A percentile compares a stretch with the other conserved stretches of the same genome.
These are phyloP conservation scores for Heliosperma pusillum DNA, from an alignment of 148 eudicot genomes.

Conservation along the genomic window DNA sequence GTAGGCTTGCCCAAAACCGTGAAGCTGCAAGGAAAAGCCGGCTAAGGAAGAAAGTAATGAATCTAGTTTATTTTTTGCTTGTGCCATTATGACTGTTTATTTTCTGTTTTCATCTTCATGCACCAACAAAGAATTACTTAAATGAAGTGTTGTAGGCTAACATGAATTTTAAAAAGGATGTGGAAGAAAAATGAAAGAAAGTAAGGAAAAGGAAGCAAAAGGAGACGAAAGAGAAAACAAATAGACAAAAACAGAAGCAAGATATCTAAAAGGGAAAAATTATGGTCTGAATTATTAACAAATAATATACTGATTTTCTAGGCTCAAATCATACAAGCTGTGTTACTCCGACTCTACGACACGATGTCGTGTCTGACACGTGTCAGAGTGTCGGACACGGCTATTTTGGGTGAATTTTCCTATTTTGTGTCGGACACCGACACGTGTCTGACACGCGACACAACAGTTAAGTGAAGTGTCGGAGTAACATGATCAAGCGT, in stretches of 20 bases:
- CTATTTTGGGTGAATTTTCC: no score
- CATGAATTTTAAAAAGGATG: neutral
- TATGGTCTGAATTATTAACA: neutral
- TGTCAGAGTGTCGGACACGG: no score
- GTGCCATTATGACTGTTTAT: neutral
- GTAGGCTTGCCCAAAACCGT: slow-evolving; percentile 59
- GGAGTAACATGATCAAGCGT: no score
- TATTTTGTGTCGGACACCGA: no score
- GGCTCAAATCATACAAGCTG: neutral
- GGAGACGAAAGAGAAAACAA: neutral
- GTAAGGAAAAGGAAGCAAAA: neutral
- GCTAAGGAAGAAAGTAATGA: slow-evolving; percentile 49
- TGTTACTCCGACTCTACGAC: no score
- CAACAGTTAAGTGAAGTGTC: no score
- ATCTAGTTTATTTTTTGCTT: slow-evolving; percentile 6
- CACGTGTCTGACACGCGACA: no score
- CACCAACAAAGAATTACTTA: neutral
- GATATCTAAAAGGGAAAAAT: neutral
- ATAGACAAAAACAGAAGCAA: neutral
- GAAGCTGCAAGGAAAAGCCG: slow-evolving; percentile 63
- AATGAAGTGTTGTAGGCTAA: neutral
- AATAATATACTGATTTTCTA: neutral
- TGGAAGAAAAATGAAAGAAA: no score
- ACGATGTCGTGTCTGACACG: no score
- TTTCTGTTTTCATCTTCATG: neutral